Base-by-base conservation (phyloP, 2,329 filamentous ascomycete genomes). In the Sclerotinia sclerotiorum region DNA sequence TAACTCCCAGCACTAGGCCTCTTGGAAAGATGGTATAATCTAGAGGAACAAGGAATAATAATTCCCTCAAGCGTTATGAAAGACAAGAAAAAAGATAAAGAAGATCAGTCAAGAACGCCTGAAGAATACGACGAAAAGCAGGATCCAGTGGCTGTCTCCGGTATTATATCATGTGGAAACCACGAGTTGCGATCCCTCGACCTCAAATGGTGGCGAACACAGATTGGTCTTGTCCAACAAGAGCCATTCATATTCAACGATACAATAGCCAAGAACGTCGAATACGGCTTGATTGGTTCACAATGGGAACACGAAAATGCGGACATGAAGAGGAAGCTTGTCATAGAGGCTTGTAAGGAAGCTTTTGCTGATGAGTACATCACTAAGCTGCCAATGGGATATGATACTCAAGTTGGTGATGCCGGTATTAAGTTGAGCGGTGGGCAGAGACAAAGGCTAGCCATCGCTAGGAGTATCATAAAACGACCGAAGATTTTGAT, bases 361-460 rank as follows among this genome's bases (percentile, higher is more conserved):
- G 85, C 89, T 0, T 91, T 89, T 77, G 89, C 89, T 0, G 85
- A 90, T 71, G 88, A 90, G 69, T 91, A 90, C 73, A 88, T 92
- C 68, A 82, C 85, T 58, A 84, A 84, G 27, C 80, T 92, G 4
- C 89, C 89, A 1, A 79, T 84, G 56, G 82, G 87, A 1, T 94
- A 94, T 75, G 84, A 90, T 5, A 93, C 92, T 0, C 79, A 85
- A 11, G 91, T 95, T 1, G 92, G 92, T 1, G 91, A 94, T 75
- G 85, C 85, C 39, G 92, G 92, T 5, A 89, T 90, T 60, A 92
- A 91, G 76, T 81, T 96, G 1, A 93, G 90, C 15, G 90, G 92
- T 19, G 92, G 92, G 0, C 92, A 96, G 76, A 84, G 90, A 15
- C 92, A 95, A 76, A 85, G 92, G 2, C 84, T 95, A 13, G 90